Base-by-base conservation (phyloP, 2,329 filamentous ascomycete genomes). In the Fusarium penzigii region DNA sequence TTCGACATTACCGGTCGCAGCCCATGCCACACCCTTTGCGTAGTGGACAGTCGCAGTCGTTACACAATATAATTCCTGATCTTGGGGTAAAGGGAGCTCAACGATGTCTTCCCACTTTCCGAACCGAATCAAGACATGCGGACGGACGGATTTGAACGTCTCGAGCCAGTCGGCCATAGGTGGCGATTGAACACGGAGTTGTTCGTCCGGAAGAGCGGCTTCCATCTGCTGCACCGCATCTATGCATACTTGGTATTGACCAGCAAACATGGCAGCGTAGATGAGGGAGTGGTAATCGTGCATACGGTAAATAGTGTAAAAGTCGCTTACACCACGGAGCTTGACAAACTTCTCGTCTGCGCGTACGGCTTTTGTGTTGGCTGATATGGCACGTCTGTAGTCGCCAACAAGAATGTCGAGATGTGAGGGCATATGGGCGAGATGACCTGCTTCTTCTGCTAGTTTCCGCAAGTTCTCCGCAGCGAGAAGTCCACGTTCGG, bases 81-180 rank as follows among this genome's bases (percentile, higher is more conserved):
- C 85, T 0, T 63, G 42, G 0, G 87, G 87, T 1, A 88, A 55
- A 0, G 70, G 51, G 1, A 87, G 68, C 2, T 72, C 70, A 16
- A 87, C 68, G 34, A 91, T 76, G 1, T 89, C 84, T 1, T 83
- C 63, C 88, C 88, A 91, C 20, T 73, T 74, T 0, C 88, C 88
- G 58, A 92, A 92, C 0, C 88, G 82, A 39, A 92, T 77, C 10
- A 89, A 72, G 1, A 85, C 84, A 65, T 92, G 88, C 8, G 86
- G 73, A 3, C 82, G 78, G 62, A 89, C 82, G 2, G 80, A 78
- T 6, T 86, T 66, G 57, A 89, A 89, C 2, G 80, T 80, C 68
- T 91, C 88, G 1, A 90, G 70, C 82, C 85, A 90, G 66, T 91
- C 87, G 1, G 87, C 86, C 87, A 91, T 90, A 0, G 85, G 85